Conservation (phyloP, 2,329 filamentous ascomycete species). For the Cyclaneusma minus region DNA sequence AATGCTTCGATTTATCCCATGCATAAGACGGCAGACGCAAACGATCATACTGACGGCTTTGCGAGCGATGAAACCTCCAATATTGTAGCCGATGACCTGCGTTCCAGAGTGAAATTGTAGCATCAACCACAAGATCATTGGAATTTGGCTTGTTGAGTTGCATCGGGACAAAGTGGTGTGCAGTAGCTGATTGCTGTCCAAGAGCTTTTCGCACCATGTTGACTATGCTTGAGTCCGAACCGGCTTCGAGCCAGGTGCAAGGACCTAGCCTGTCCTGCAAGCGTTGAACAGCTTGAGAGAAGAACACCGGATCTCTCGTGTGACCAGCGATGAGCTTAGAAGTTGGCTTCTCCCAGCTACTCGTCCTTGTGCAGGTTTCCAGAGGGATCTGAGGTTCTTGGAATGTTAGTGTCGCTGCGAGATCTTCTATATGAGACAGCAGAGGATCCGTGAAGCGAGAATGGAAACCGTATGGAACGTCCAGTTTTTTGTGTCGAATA, state of each 20-base stretch:
- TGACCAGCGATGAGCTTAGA: background rate
- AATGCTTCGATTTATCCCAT: slow-evolving; percentile 24
- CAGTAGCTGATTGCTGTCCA: slow-evolving; percentile 1
- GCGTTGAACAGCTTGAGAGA: background rate
- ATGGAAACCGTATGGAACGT: background rate
- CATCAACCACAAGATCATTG: slow-evolving; percentile 12
- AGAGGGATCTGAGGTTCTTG: background rate
- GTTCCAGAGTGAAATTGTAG: slow-evolving; percentile 23
- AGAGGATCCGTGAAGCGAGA: background rate
- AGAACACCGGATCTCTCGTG: background rate
- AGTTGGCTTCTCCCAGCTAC: background rate
- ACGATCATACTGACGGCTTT: slow-evolving; percentile 11
- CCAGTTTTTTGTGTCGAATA: slow-evolving; percentile 2
- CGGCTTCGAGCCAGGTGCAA: background rate
- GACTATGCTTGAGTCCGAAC: slow-evolving; percentile 2
- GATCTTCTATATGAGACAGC: slow-evolving; percentile 14
- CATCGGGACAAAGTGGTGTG: slow-evolving; percentile 12
- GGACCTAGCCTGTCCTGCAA: background rate
- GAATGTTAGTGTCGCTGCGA: slow-evolving; percentile 16
- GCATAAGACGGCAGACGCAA: slow-evolving; percentile 25
- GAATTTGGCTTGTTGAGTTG: background rate
- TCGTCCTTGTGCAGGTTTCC: background rate
- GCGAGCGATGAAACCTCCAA: slow-evolving; percentile 22
- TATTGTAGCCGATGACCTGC: slow-evolving; percentile 18
- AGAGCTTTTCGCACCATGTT: slow-evolving; percentile 8